Base-by-base conservation (phyloP, 1,284 basidiomycete species). In the Coniferiporia sulphurascens region DNA sequence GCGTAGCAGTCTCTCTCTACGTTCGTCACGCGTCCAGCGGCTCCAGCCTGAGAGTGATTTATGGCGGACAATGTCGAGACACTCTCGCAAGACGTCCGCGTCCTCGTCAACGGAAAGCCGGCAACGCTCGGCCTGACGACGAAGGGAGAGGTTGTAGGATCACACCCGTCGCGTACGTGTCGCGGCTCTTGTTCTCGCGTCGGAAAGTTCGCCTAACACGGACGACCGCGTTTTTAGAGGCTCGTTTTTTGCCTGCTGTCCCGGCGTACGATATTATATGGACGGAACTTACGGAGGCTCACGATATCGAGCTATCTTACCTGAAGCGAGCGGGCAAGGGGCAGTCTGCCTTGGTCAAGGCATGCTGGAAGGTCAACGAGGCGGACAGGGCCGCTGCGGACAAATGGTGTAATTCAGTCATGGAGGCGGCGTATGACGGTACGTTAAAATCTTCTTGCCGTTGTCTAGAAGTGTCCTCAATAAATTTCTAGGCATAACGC, bases 351-450 rank as follows among this genome's bases (percentile, higher is more conserved):
- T 74, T 77, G 22, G 55, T 79, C 38, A 72, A 71, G 6, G 83
- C 82, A 1, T 54, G 44, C 9, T 61, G 58, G 52, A 66, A 67
- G 4, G 75, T 83, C 2, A 60, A 73, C 27, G 72, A 72, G 7
- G 68, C 67, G 4, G 69, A 78, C 59, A 67, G 68, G 22, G 64
- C 65, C 35, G 69, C 71, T 5, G 82, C 81, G 1, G 68, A 75
- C 50, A 71, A 77, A 61, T 93, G 89, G 85, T 77, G 80, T 7
- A 73, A 77, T 49, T 70, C 72, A 3, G 69, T 87, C 19, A 83
- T 88, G 78, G 68, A 74, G 7, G 71, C 75, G 13, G 80, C 86
- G 9, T 93, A 93, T 69, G 73, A 77, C 64, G 84, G 89, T 89
- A 61, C 60, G 12, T 44, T 36, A 17, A 27, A 7, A 43, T 17